Evolutionary conservation across 2,329 filamentous ascomycete species (phyloP).

Genomic region (Exophiala phaeomuriformis): DNA sequence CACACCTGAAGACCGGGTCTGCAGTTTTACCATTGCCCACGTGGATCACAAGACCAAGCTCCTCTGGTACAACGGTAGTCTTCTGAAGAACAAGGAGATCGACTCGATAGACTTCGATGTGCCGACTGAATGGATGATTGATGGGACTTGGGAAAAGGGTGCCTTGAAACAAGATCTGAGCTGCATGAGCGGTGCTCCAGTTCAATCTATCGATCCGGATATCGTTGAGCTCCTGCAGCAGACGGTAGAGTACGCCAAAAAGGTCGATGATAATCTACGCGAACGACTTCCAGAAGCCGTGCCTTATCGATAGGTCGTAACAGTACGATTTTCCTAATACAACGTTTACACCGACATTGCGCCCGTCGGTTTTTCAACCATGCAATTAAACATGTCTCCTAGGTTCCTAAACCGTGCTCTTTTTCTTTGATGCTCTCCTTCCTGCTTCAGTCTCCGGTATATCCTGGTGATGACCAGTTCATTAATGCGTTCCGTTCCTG

Average conservation of each 20-base stretch:
- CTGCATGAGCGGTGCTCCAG: slow-evolving; percentile 10
- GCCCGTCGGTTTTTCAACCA: neutral
- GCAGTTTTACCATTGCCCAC: slow-evolving; percentile 39
- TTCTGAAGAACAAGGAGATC: slow-evolving; percentile 37
- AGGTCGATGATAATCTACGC: slow-evolving; percentile 5
- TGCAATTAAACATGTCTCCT: no score
- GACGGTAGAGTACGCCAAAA: slow-evolving; percentile 1
- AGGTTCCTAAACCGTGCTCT: no score
- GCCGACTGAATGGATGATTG: slow-evolving; percentile 38
- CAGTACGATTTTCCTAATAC: no score
- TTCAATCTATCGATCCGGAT: slow-evolving; percentile 3
- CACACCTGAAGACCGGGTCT: slow-evolving; percentile 28
- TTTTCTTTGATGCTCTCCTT: no score
- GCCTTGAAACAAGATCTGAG: slow-evolving; percentile 10
- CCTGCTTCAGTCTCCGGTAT: no score
- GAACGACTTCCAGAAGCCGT: slow-evolving; percentile 2
- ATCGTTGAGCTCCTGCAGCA: slow-evolving; percentile 1
- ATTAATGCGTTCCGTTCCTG: no score
- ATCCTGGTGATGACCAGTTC: no score
- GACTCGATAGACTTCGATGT: slow-evolving; percentile 32
- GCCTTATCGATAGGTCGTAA: neutral
- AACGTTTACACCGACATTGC: neutral
- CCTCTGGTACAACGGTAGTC: slow-evolving; percentile 41
- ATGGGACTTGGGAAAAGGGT: slow-evolving; percentile 28
- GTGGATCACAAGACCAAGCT: slow-evolving; percentile 35